Evolutionary conservation across 805 yeast genomes (phyloP).

Genomic region (Candida chauliodis): DNA sequence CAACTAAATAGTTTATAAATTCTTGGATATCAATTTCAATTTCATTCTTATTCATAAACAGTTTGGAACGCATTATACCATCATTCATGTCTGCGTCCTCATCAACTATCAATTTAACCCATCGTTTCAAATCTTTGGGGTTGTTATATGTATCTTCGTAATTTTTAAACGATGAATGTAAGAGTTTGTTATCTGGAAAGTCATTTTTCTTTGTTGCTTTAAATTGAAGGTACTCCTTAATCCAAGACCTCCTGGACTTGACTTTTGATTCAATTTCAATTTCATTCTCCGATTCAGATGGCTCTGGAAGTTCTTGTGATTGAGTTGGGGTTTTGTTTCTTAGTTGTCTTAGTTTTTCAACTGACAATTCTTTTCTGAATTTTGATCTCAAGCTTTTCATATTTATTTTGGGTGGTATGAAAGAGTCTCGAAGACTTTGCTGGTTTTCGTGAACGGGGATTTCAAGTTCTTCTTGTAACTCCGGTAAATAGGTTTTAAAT

Average conservation of each 20-base stretch:
- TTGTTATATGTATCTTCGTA: conserved; percentile 23
- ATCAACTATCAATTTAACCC: conserved; percentile 19
- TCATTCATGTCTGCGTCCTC: conserved; percentile 15
- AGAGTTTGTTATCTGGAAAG: conserved; percentile 10
- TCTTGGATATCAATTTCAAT: conserved; percentile 23
- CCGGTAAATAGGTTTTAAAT: conserved; percentile 9
- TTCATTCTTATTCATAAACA: conserved; percentile 10
- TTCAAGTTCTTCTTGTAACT: conserved; percentile 7
- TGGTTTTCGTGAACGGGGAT: conserved; percentile 9
- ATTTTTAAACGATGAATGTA: conserved; percentile 24
- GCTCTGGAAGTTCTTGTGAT: not conserved
- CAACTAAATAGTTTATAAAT: conserved; percentile 28
- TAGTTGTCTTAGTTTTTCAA: not conserved
- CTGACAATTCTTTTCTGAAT: conserved; percentile 6
- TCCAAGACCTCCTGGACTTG: conserved; percentile 19
- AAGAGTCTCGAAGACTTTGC: conserved; percentile 7
- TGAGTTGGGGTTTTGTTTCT: not conserved
- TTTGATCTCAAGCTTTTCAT: conserved; percentile 5
- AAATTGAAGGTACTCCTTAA: conserved; percentile 21
- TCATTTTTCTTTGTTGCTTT: conserved; percentile 9
- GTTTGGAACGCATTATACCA: conserved; percentile 1
- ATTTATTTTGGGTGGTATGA: conserved; percentile 7
- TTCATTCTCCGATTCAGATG: not conserved
- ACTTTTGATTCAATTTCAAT: conserved; percentile 5
- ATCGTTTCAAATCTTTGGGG: conserved; percentile 21